A percentile compares a stretch with the other conserved stretches of the same genome.
phyloP scores from a whole-genome alignment of 169 alveolate genomes.

The Cyclospora cayetanensis region DNA sequence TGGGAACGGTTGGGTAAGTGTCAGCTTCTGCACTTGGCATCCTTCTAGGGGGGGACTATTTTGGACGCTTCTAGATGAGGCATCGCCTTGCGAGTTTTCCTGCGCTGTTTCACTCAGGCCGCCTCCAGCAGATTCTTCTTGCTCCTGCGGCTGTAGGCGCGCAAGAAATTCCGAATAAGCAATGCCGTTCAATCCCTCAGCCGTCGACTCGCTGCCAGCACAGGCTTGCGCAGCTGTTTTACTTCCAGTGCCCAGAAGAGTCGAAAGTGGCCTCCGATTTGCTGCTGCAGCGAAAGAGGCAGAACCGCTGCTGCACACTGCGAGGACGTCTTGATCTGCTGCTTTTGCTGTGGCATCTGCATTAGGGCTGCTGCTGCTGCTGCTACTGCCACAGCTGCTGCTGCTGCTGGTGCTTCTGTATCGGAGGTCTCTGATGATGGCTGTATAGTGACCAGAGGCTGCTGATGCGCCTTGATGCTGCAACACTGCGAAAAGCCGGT shows the following conservation, averaged over 20 bases:
- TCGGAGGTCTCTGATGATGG: constrained; percentile 62
- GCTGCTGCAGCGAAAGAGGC: background rate
- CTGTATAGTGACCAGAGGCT: constrained; percentile 67
- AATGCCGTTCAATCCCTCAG: too few relatives aligned
- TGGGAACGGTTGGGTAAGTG: background rate
- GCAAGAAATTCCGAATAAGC: too few relatives aligned
- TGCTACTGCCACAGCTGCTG: constrained; percentile 21
- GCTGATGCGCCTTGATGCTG: constrained; percentile 71
- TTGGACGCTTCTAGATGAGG: background rate
- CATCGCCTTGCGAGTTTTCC: background rate
- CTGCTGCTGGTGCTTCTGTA: constrained; percentile 8
- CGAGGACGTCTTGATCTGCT: background rate
- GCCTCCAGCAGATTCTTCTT: too few relatives aligned
- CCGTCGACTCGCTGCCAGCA: background rate
- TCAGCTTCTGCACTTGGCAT: background rate
- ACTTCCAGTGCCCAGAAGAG: background rate
- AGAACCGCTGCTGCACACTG: background rate
- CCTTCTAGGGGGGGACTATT: background rate
- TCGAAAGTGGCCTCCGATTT: background rate
- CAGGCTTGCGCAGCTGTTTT: background rate
- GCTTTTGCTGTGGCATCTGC: background rate
- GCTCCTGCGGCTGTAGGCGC: too few relatives aligned
- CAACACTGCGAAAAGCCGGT: constrained; percentile 53
- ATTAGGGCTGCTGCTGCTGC: constrained; percentile 7
- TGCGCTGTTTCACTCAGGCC: too few relatives aligned